Evolutionary conservation across 805 yeast species (phyloP), one percentile per base, ranked within the genome.

Genomic region (Pichia pseudocactophila): DNA sequence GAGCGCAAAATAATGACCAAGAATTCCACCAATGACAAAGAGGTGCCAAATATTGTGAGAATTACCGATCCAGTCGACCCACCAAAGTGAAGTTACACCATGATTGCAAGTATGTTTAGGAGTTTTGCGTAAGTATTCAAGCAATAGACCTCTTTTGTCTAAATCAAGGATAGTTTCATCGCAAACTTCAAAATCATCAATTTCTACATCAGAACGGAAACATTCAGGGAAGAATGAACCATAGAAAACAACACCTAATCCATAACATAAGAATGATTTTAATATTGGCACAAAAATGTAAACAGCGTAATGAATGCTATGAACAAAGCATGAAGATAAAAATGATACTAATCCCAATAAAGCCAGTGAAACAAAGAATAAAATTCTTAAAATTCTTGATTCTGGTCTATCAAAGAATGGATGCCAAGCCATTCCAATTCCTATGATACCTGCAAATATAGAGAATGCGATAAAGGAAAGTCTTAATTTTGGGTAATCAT

Each of bases 31-130:
- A 15, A 92, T 73, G 26, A 92, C 98, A 57, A 83, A 86, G 11
- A 87, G 59, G 63, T 90, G 98, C 98, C 98, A 90, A 26, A 90
- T 68, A 55, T 88, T 89, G 61, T 90, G 98, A 30, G 96, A 85
- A 34, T 78, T 73, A 41, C 80, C 68, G 22, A 74, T 59, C 58
- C 82, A 83, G 52, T 84, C 92, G 13, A 80, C 80, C 90, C 96
- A 88, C 90, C 82, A 90, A 17, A 83, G 58, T 1, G 87, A 77
- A 30, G 63, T 53, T 41, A 80, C 69, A 2, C 61, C 51, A 33
- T 59, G 52, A 20, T 55, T 42, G 10, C 51, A 53, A 18, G 68
- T 58, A 27, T 46, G 35, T 2, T 61, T 59, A 6, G 78, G 80
- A 5, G 49, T 40, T 27, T 61, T 60, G 41, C 68, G 61, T 49